These are phyloP conservation scores for Suillus discolor DNA, from an alignment of 768 basidiomycete genomes.

Conservation along the genomic window DNA sequence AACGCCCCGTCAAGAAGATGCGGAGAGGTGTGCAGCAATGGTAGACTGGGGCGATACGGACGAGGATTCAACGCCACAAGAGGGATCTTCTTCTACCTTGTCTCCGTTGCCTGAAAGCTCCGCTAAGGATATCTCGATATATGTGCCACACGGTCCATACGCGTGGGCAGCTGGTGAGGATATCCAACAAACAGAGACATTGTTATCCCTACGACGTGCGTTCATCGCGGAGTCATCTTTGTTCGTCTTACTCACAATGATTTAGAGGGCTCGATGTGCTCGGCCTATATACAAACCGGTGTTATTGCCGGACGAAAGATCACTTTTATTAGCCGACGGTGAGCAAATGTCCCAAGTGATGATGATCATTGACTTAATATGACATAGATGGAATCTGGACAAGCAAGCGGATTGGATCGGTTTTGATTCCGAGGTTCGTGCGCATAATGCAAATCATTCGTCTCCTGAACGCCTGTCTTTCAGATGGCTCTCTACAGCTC, in stretches of 20 bases:
- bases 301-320: conserved; percentile 28
- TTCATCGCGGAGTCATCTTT: not conserved
- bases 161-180: conserved; percentile 32
- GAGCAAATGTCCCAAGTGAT: conserved; percentile 12
- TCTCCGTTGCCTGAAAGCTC: conserved; percentile 10
- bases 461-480: conserved; percentile 9
- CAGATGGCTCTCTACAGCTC: conserved; percentile 57
- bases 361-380: not conserved
- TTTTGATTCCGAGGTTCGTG: conserved; percentile 41
- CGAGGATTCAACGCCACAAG: not conserved
- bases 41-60: conserved; percentile 28
- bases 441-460: conserved; percentile 11
- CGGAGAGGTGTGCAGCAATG: conserved; percentile 27
- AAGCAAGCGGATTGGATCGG: conserved; percentile 39
- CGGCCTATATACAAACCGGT: conserved; percentile 40
- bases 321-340: conserved; percentile 41
- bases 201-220: conserved; percentile 30
- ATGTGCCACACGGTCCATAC: conserved; percentile 34
- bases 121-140: conserved; percentile 24
- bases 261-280: conserved; percentile 40
- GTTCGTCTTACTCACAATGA: conserved; percentile 4
- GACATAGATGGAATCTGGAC: conserved; percentile 34
- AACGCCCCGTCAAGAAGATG: conserved; percentile 22
- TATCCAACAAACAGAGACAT: conserved; percentile 28
- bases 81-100: not conserved